Conservation (phyloP, 345 rosid genomes). For the Eucalyptus lansdowneana region DNA sequence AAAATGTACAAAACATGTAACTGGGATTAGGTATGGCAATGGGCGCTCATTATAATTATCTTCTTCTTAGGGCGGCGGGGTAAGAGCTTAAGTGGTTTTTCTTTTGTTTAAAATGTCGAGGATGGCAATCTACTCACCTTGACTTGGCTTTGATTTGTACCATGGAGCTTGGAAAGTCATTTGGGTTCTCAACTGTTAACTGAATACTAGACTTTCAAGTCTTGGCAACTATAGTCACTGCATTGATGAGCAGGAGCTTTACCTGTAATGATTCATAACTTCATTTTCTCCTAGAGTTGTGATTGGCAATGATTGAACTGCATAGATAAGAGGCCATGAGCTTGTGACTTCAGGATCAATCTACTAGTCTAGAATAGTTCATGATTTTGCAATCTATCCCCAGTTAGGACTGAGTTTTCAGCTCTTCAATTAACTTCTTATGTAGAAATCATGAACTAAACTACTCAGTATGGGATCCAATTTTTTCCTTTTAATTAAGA, state of each 20-base stretch:
- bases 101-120: neutral
- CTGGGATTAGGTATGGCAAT: neutral
- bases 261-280: neutral
- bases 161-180: neutral
- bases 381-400: neutral
- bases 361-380: neutral
- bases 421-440: fast-evolving
- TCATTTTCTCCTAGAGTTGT: neutral
- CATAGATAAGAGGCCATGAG: neutral
- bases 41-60: neutral
- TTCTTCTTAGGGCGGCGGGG: neutral
- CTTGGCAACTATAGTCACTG: neutral
- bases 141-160: neutral
- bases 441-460: too few species aligned
- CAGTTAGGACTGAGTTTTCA: neutral
- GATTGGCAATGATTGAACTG: neutral
- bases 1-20: neutral
- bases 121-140: neutral
- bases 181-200: neutral
- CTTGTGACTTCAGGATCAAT: neutral
- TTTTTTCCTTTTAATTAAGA: neutral
- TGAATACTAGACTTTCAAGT: neutral
- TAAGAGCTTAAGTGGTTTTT: neutral
- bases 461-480: fast-evolving
- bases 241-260: neutral